Conservation (phyloP, 2,329 filamentous ascomycete species). For the Aspergillus costaricaensis region DNA sequence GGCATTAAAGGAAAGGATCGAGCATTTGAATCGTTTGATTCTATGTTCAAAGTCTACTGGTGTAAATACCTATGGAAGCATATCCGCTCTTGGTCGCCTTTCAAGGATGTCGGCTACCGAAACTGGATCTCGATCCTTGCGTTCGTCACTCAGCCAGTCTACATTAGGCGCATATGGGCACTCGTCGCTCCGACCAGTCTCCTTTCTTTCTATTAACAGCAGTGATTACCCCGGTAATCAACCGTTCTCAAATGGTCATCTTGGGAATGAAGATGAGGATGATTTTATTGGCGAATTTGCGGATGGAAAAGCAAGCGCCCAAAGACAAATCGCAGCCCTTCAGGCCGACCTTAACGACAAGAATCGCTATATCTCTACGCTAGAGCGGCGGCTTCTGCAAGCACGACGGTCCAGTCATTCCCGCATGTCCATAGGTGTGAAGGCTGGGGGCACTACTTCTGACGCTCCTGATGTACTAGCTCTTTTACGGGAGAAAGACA, state of each 20-base stretch:
- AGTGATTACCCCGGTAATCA: constrained; percentile 35
- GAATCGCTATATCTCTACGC: constrained; percentile 90
- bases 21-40: constrained; percentile 93
- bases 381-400: constrained; percentile 90
- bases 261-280: constrained; percentile 57
- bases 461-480: constrained; percentile 76
- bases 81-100: constrained; percentile 67
- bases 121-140: constrained; percentile 55
- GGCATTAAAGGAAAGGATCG: constrained; percentile 93
- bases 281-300: constrained; percentile 79
- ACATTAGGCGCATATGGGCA: constrained; percentile 49
- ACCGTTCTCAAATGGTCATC: constrained; percentile 34
- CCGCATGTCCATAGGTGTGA: constrained; percentile 73
- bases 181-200: constrained; percentile 64
- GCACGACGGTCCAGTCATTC: constrained; percentile 88
- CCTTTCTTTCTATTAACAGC: constrained; percentile 63
- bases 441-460: constrained; percentile 67
- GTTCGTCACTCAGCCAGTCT: constrained; percentile 71
- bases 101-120: constrained; percentile 59
- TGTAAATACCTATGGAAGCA: constrained; percentile 77
- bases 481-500: constrained; percentile 82
- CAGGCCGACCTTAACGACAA: constrained; percentile 96
- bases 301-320: constrained; percentile 78
- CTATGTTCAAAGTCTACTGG: constrained; percentile 93
- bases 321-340: constrained; percentile 85